phyloP scores from a whole-genome alignment of 768 basidiomycete species.

The Termitomyces sp. region DNA sequence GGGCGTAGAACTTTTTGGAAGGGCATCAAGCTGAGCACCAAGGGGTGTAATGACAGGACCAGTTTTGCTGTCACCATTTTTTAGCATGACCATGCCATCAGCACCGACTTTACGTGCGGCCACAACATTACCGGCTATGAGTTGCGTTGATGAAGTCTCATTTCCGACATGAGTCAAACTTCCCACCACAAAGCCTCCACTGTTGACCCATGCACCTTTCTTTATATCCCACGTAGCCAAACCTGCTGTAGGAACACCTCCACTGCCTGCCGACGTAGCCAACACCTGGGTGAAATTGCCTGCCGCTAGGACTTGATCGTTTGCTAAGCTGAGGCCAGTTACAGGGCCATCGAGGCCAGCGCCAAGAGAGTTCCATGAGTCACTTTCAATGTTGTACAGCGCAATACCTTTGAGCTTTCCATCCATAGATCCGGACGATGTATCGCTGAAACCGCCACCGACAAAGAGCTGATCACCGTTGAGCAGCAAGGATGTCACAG shows the following conservation, averaged over 20 bases:
- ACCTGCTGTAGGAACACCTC: constrained; percentile 49
- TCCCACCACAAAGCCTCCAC: constrained; percentile 72
- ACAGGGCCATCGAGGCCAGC: constrained; percentile 80
- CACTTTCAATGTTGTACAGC: constrained; percentile 62
- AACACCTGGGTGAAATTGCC: constrained; percentile 71
- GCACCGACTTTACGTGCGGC: constrained; percentile 66
- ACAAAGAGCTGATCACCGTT: constrained; percentile 69
- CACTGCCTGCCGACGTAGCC: constrained; percentile 27
- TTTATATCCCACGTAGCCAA: constrained; percentile 74
- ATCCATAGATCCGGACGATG: constrained; percentile 49
- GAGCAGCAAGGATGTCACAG: constrained; percentile 66
- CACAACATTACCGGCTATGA: constrained; percentile 66
- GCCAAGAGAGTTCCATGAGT: constrained; percentile 66
- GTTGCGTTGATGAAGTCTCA: constrained; percentile 57
- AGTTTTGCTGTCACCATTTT: constrained; percentile 52
- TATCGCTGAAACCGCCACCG: constrained; percentile 86
- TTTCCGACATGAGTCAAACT: constrained; percentile 70
- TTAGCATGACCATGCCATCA: constrained; percentile 74
- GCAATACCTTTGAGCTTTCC: constrained; percentile 62
- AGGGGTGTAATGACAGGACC: constrained; percentile 65
- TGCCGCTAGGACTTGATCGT: constrained; percentile 57
- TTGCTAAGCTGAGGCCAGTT: constrained; percentile 49
- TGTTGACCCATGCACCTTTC: constrained; percentile 64
- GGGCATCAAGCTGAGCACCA: constrained; percentile 50
- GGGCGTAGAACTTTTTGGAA: constrained; percentile 28